These are phyloP conservation scores for Solanum hybrid DNA, from an alignment of 305 asterid species.

Conservation along the genomic window DNA sequence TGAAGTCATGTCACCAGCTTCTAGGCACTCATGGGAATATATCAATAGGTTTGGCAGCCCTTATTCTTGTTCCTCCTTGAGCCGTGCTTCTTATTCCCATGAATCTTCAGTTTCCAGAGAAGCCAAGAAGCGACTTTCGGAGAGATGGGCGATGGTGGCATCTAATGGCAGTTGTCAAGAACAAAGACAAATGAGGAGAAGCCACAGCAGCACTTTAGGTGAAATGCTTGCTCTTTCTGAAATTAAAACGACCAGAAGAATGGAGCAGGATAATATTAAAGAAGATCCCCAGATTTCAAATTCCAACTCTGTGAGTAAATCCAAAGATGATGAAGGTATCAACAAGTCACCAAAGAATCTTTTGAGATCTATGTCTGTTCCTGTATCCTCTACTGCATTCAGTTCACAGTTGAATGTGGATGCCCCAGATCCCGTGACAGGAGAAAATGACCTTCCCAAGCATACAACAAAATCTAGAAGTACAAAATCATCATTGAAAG, in stretches of 20 bases:
- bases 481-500: conserved; percentile 56
- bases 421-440: conserved; percentile 22
- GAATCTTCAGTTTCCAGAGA: conserved; percentile 88
- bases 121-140: conserved; percentile 95
- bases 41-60: conserved; percentile 76
- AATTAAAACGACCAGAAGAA: conserved; percentile 12
- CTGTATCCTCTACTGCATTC: conserved; percentile 54
- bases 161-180: conserved; percentile 47
- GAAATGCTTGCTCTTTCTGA: conserved; percentile 50
- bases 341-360: conserved; percentile 25
- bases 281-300: conserved; percentile 17
- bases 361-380: conserved; percentile 76
- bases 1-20: conserved; percentile 72
- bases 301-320: not conserved
- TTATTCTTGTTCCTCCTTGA: conserved; percentile 56
- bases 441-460: conserved; percentile 30
- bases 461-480: conserved; percentile 41
- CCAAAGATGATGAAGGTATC: conserved; percentile 12
- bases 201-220: conserved; percentile 39
- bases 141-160: conserved; percentile 92
- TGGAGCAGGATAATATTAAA: conserved; percentile 10
- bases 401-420: conserved; percentile 35
- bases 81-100: conserved; percentile 65
- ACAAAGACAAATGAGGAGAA: conserved; percentile 29
- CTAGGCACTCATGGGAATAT: conserved; percentile 87